phyloP scores from a whole-genome alignment of 352 stramenopile genomes.

The Blastocystis hominis region DNA sequence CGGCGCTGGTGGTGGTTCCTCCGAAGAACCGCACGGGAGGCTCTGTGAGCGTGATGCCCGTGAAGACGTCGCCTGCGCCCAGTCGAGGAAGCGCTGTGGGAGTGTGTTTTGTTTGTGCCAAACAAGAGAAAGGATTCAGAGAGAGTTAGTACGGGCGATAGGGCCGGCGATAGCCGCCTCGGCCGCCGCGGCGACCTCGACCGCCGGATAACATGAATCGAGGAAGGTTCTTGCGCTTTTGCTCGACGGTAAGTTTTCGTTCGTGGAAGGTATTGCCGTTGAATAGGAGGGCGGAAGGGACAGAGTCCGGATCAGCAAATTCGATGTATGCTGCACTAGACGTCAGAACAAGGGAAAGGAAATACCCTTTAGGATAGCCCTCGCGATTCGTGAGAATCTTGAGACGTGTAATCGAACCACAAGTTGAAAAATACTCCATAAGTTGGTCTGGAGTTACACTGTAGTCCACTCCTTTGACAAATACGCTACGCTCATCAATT shows the following conservation, averaged over 20 bases:
- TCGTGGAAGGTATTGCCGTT: conserved; percentile 18
- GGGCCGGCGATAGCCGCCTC: conserved; percentile 15
- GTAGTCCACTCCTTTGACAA: conserved; percentile 56
- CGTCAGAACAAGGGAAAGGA: neutral
- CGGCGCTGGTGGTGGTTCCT: conserved; percentile 45
- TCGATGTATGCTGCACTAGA: conserved; percentile 55
- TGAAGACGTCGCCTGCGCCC: conserved; percentile 20
- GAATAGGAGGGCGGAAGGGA: conserved; percentile 45
- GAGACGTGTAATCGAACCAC: conserved; percentile 35
- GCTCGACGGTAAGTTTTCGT: conserved; percentile 1
- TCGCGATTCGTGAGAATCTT: conserved; percentile 49
- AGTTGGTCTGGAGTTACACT: conserved; percentile 40
- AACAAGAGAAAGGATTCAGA: neutral
- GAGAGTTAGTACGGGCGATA: conserved; percentile 25
- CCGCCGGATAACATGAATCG: conserved; percentile 27
- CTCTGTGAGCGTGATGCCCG: neutral
- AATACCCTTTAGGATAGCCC: conserved; percentile 36
- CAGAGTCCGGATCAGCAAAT: conserved; percentile 48
- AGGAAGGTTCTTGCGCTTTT: conserved; percentile 55
- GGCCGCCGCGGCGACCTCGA: conserved; percentile 10
- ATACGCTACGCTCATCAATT: conserved; percentile 51
- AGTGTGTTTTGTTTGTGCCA: conserved; percentile 25
- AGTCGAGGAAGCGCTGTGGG: neutral
- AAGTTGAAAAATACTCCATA: conserved; percentile 55
- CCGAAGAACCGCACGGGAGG: neutral